Evolutionary conservation across 805 yeast genomes (phyloP).

Genomic region (Kuraishia hungarica): DNA sequence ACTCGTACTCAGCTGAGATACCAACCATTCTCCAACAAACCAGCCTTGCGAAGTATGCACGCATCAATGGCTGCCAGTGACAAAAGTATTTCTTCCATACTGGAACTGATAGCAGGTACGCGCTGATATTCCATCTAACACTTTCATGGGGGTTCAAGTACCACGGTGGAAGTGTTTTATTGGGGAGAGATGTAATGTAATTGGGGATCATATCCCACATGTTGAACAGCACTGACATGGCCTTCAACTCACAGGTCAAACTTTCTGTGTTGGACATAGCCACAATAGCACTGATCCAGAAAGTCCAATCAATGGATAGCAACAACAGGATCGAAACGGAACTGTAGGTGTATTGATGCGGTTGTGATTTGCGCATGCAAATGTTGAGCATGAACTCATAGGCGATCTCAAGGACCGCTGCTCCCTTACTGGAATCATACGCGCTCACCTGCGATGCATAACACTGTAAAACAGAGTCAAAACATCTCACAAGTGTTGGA

Average conservation of each 20-base stretch:
- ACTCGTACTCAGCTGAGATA: not conserved
- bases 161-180: conserved; percentile 25
- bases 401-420: conserved; percentile 30
- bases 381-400: conserved; percentile 21
- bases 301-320: conserved; percentile 54
- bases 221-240: conserved; percentile 60
- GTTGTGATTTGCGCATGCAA: conserved; percentile 3
- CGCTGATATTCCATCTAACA: conserved; percentile 37
- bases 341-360: not conserved
- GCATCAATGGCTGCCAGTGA: conserved; percentile 75
- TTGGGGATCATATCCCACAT: conserved; percentile 63
- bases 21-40: conserved; percentile 55
- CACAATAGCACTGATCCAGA: conserved; percentile 59
- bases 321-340: not conserved
- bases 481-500: conserved; percentile 10
- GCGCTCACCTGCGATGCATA: not conserved
- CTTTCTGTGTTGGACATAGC: conserved; percentile 50
- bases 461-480: conserved; percentile 26
- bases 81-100: conserved; percentile 51
- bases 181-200: conserved; percentile 1
- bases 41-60: conserved; percentile 60
- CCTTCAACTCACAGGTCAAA: conserved; percentile 52
- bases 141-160: conserved; percentile 27
- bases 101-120: conserved; percentile 32
- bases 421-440: conserved; percentile 16